Evolutionary conservation across 2,329 filamentous ascomycete genomes (phyloP), one percentile per base, ranked within the genome.

Genomic region (Xylaria digitata): DNA sequence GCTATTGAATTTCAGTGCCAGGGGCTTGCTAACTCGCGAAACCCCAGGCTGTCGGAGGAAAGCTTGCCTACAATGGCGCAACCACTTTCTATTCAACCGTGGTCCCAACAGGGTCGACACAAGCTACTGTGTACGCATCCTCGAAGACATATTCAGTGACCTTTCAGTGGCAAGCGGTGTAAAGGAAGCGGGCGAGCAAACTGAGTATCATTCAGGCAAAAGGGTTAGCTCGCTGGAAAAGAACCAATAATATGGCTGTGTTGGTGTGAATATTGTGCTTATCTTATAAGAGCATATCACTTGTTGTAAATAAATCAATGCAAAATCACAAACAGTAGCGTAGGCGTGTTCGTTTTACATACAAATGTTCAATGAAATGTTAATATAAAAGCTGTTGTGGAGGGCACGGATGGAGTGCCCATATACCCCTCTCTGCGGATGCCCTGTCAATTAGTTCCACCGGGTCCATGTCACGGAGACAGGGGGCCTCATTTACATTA

Each of bases 61-160:
- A 59, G 26, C 67, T 75, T 54, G 69, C 66, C 9, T 70, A 71
- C 34, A 30, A 65, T 3, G 63, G 53, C n/a, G 65, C 48, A 26
- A 58, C 53, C 17, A 71, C 64, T 9, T 75, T 72, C 66, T 74
- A 68, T 45, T 63, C 71, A 23, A 70, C 66, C 46, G 62, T 61
- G 0, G 70, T 73, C 6, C 73, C 73, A 6, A 66, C 68, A 30
- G 73, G 73, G 9, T 62, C 64, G 30, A 70, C 68, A 2, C 73
- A 75, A 58, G 72, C 68, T n/a, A 70, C 67, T 7, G 68, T 75
- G 9, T 75, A 70, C 46, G 67, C 73, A 1, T 63, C 56, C 15
- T 57, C 69, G 21, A 65, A 70, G 2, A 49, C 63, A 37, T 69
- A 68, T n/a, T 57, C 48, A 1, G 73, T 72, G 9, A 73, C 67